Percentiles rank a stretch among this genome's conserved stretches.
These are phyloP conservation scores for Zygoascus meyerae DNA, from an alignment of 1,139 yeast genomes.

Conservation along the genomic window DNA sequence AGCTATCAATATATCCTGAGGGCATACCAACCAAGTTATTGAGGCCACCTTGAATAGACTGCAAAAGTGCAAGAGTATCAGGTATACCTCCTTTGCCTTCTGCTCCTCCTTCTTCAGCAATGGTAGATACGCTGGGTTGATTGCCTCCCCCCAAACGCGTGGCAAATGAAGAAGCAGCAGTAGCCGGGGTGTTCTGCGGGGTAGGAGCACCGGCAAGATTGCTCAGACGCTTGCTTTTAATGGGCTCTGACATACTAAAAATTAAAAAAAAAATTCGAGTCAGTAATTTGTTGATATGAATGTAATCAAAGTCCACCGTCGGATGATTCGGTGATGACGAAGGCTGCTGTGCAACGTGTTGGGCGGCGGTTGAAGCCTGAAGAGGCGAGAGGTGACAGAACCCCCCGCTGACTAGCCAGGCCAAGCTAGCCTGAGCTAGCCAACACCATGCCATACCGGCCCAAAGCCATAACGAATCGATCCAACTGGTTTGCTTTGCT, in stretches of 20 bases:
- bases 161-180: constrained; percentile 71
- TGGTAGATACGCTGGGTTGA: constrained; percentile 67
- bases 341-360: too few species aligned
- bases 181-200: constrained; percentile 97
- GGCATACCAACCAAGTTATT: constrained; percentile 80
- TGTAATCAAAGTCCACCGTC: too few species aligned
- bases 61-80: constrained; percentile 69
- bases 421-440: too few species aligned
- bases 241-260: constrained; percentile 56
- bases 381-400: too few species aligned
- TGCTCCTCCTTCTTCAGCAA: constrained; percentile 54
- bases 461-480: too few species aligned
- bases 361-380: too few species aligned
- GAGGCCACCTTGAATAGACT: constrained; percentile 87
- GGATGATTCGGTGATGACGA: too few species aligned
- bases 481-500: too few species aligned
- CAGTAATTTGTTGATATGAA: too few species aligned
- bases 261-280: neutral
- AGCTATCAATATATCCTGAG: constrained; percentile 74
- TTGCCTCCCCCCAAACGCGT: constrained; percentile 45
- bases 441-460: too few species aligned
- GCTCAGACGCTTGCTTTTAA: constrained; percentile 54
- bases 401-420: too few species aligned
- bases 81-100: constrained; percentile 42
- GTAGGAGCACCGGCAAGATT: constrained; percentile 94